These are phyloP conservation scores for Aspergillus ustus DNA, from an alignment of 2,329 filamentous ascomycete species.

Conservation along the genomic window DNA sequence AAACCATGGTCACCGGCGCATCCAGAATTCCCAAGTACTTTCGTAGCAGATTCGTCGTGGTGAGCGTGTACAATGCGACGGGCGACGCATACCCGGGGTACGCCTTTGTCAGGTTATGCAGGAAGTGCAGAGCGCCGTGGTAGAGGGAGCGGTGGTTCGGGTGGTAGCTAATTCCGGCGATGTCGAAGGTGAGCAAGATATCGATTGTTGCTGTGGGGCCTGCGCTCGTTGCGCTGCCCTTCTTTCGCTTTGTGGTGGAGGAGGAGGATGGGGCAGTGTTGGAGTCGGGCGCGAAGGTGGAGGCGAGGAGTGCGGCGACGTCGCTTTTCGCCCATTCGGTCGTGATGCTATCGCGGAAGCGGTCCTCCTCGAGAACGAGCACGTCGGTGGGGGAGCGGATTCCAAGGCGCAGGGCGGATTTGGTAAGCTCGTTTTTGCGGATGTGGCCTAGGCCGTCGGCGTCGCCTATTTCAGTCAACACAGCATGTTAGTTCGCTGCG, in stretches of 20 bases:
- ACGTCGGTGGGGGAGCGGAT: constrained; percentile 77
- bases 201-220: constrained; percentile 68
- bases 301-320: constrained; percentile 71
- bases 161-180: constrained; percentile 79
- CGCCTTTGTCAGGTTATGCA: constrained; percentile 67
- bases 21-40: constrained; percentile 86
- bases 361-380: constrained; percentile 78
- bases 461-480: constrained; percentile 60
- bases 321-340: constrained; percentile 72
- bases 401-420: constrained; percentile 78
- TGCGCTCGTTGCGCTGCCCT: background rate
- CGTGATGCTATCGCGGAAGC: constrained; percentile 89
- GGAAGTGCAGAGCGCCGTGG: constrained; percentile 76
- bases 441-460: constrained; percentile 85
- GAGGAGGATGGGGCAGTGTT: constrained; percentile 35
- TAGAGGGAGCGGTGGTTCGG: constrained; percentile 93
- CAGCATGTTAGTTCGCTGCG: background rate
- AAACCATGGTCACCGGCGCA: constrained; percentile 68
- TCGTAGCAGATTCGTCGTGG: constrained; percentile 70
- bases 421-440: constrained; percentile 79
- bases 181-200: constrained; percentile 87
- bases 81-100: constrained; percentile 70
- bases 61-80: constrained; percentile 84
- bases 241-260: constrained; percentile 36
- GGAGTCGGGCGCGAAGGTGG: constrained; percentile 71